phyloP scores from a whole-genome alignment of 192 early-diverging fungal species.

The Entomortierella lignicola region DNA sequence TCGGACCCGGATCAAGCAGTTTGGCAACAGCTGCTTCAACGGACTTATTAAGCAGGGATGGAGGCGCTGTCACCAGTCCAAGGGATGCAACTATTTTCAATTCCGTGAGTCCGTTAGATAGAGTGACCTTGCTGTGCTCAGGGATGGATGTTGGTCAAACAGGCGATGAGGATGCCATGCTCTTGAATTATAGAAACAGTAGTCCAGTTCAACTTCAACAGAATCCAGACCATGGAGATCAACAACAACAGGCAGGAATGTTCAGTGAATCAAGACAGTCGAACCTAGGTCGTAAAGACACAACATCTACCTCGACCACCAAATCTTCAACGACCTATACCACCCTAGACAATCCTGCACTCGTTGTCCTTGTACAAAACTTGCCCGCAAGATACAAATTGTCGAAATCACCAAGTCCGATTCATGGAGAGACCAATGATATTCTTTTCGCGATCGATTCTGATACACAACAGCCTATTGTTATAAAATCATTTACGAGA shows the following conservation, averaged over 20 bases:
- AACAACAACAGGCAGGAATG: neutral
- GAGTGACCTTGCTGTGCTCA: conserved; percentile 49
- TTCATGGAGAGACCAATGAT: conserved; percentile 54
- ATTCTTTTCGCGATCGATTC: conserved; percentile 55
- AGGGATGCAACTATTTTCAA: conserved; percentile 40
- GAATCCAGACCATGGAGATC: neutral
- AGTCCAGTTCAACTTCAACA: conserved; percentile 22
- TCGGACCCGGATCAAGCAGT: conserved; percentile 22
- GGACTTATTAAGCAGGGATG: conserved; percentile 19
- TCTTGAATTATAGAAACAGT: conserved; percentile 8
- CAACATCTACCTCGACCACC: conserved; percentile 38
- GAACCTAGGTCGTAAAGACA: conserved; percentile 42
- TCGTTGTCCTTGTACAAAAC: conserved; percentile 33
- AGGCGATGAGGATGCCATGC: conserved; percentile 17
- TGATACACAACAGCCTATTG: conserved; percentile 37
- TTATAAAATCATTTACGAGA: conserved; percentile 59
- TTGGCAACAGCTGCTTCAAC: conserved; percentile 25
- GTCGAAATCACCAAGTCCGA: conserved; percentile 34
- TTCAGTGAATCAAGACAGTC: neutral
- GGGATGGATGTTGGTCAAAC: conserved; percentile 15
- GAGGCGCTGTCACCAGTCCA: conserved; percentile 4
- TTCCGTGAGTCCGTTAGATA: conserved; percentile 58
- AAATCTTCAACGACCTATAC: conserved; percentile 11
- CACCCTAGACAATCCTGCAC: conserved; percentile 20
- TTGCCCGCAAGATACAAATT: conserved; percentile 57